Evolutionary conservation across 345 rosid genomes (phyloP), one percentile per base, ranked within the genome.

Genomic region (Heritiera fomes): DNA sequence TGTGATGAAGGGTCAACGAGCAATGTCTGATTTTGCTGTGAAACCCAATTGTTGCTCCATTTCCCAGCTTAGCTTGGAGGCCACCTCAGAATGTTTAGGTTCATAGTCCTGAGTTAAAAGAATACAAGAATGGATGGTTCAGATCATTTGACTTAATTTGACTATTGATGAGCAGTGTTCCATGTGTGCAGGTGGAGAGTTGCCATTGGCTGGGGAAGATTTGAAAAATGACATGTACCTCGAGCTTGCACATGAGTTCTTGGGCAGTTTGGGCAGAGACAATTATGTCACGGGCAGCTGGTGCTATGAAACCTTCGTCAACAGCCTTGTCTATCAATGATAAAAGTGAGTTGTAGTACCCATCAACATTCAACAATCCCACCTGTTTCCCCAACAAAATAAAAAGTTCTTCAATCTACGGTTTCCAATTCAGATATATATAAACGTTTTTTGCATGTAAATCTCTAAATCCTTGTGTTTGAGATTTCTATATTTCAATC

Each of bases 271-370:
- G 93, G 85, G 97, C 92, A 69, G 94, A 90, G 18, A 92, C 89
- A 80, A 92, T 87, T n/a, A 92, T 92, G 84, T 86, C 86, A 38
- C 91, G 92, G 75, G 94, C 97, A 64, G 94, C 83, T 50, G 92
- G 91, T 7, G 89, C 78, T 62, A 92, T 72, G 86, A 92, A 90
- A 5, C 97, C 97, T 87, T 92, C 97, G 12, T 90, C 97, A 0
- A 92, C 94, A 4, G 97, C 97, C 79, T 92, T 91, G 88, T 89
- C 97, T 79, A 91, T 87, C 89, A 92, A 92, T 5, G 90, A 85
- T 50, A 92, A 76, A 3, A 92, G 86, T 2, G 92, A 89, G 75
- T 92, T 86, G 87, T 91, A 92, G 79, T 86, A 91, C 1, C 97
- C 93, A 82, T 90, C 97, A 20, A 92, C 94, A 46, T 92, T 92